These are phyloP conservation scores for Silybum marianum DNA, from an alignment of 129 eudicot genomes.

Conservation along the genomic window DNA sequence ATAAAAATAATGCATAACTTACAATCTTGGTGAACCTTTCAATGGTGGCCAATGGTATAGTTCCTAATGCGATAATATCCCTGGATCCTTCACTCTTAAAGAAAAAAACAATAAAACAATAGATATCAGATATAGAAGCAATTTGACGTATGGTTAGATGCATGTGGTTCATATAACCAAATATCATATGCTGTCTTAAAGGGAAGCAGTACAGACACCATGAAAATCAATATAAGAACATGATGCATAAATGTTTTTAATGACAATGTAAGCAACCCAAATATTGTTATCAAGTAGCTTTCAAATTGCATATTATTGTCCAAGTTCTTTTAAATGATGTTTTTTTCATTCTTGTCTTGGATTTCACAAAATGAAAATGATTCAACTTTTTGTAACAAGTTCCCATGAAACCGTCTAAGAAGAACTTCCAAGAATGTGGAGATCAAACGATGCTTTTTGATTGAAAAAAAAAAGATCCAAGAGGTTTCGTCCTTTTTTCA, in stretches of 20 bases:
- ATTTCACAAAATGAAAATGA: neutral
- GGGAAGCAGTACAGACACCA: conserved; percentile 14
- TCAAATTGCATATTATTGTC: neutral
- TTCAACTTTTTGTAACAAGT: neutral
- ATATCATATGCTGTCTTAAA: neutral
- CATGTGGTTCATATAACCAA: neutral
- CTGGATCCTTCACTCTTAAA: conserved; percentile 89
- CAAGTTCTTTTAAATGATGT: neutral
- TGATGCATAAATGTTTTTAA: neutral
- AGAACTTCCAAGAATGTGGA: neutral
- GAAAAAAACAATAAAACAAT: neutral
- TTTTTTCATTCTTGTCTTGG: neutral
- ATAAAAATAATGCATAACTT: conserved; percentile 40
- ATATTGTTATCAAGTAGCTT: conserved; percentile 16
- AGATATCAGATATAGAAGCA: conserved; percentile 22
- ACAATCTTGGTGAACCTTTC: conserved; percentile 86
- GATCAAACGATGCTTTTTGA: neutral
- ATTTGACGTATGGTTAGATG: neutral
- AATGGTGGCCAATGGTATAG: conserved; percentile 84
- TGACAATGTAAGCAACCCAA: conserved; percentile 4
- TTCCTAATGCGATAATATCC: conserved; percentile 82
- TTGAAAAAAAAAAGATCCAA: neutral
- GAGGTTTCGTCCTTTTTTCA: neutral
- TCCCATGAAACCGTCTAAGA: neutral
- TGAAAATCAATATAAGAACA: conserved; percentile 13